phyloP scores from a whole-genome alignment of 352 stramenopile genomes.

The Phytophthora macrochlamydospora region DNA sequence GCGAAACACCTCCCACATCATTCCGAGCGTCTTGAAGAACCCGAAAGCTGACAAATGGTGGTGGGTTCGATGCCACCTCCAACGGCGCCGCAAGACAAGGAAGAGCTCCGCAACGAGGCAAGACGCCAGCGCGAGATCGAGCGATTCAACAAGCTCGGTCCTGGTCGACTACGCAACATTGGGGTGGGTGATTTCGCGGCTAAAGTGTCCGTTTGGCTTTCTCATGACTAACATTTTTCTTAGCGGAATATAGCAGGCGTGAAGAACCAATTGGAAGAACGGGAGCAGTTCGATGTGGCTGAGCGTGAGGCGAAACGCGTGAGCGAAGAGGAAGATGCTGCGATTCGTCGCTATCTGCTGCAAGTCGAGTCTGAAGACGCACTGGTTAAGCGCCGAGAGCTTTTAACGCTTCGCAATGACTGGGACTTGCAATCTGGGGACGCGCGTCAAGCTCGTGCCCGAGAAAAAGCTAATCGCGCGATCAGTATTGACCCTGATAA shows the following conservation, averaged over 20 bases:
- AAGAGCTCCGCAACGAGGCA: conserved; percentile 61
- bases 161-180: conserved; percentile 68
- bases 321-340: conserved; percentile 58
- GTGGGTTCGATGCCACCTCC: conserved; percentile 31
- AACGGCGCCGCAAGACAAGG: conserved; percentile 33
- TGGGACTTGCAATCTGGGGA: conserved; percentile 55
- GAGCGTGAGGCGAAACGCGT: conserved; percentile 50
- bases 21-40: neutral
- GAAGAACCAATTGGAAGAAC: conserved; percentile 78
- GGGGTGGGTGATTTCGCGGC: conserved; percentile 37
- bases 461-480: conserved; percentile 35
- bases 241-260: conserved; percentile 77
- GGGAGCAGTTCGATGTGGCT: conserved; percentile 49
- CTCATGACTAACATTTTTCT: neutral
- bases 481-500: conserved; percentile 59
- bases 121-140: conserved; percentile 68
- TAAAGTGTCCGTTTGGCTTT: neutral
- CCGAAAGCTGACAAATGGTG: conserved; percentile 20
- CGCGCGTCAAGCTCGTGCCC: conserved; percentile 29
- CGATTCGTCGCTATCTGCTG: conserved; percentile 78
- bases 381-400: conserved; percentile 59
- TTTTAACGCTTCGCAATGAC: conserved; percentile 71
- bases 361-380: conserved; percentile 78
- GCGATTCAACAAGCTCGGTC: conserved; percentile 68
- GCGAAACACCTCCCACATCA: conserved; percentile 10